A percentile compares a stretch with the other conserved stretches of the same genome.
These are phyloP conservation scores for Pseudopyrenochaeta lycopersici DNA, from an alignment of 2,329 filamentous ascomycete genomes.

Conservation along the genomic window DNA sequence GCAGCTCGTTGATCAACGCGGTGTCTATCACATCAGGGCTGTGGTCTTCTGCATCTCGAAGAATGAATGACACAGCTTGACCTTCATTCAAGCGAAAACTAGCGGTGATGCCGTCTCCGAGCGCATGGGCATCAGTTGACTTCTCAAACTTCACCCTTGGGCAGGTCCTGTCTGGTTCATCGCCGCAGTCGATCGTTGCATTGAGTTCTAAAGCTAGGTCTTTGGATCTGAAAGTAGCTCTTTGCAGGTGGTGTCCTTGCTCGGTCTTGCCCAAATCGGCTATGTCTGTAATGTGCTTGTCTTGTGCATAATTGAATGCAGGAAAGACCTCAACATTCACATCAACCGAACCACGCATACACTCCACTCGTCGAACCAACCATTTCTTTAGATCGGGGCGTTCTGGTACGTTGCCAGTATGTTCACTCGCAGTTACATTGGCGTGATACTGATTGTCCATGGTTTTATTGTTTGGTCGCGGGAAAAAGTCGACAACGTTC, in stretches of 20 bases:
- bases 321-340: slow-evolving; percentile 77
- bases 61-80: slow-evolving; percentile 73
- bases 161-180: slow-evolving; percentile 56
- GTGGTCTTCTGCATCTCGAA: slow-evolving; percentile 67
- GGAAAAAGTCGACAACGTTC: slow-evolving; percentile 79
- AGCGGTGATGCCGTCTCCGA: slow-evolving; percentile 71
- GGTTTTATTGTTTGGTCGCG: slow-evolving; percentile 68
- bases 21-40: slow-evolving; percentile 67
- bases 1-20: slow-evolving; percentile 66
- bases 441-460: slow-evolving; percentile 55
- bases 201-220: slow-evolving; percentile 71
- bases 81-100: slow-evolving; percentile 69
- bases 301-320: slow-evolving; percentile 67
- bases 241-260: slow-evolving; percentile 29
- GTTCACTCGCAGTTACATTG: slow-evolving; percentile 30
- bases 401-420: slow-evolving; percentile 37
- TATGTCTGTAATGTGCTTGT: slow-evolving; percentile 68
- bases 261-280: slow-evolving; percentile 40
- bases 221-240: slow-evolving; percentile 68
- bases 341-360: slow-evolving; percentile 72
- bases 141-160: slow-evolving; percentile 67
- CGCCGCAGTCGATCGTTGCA: slow-evolving; percentile 70
- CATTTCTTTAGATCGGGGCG: slow-evolving; percentile 67
- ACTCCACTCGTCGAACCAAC: slow-evolving; percentile 76
- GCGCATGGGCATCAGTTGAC: slow-evolving; percentile 60